A percentile compares a stretch with the other conserved stretches of the same genome.
Evolutionary conservation across 139 green algal genomes (phyloP).

Genomic region (Tetraselmis striata): DNA sequence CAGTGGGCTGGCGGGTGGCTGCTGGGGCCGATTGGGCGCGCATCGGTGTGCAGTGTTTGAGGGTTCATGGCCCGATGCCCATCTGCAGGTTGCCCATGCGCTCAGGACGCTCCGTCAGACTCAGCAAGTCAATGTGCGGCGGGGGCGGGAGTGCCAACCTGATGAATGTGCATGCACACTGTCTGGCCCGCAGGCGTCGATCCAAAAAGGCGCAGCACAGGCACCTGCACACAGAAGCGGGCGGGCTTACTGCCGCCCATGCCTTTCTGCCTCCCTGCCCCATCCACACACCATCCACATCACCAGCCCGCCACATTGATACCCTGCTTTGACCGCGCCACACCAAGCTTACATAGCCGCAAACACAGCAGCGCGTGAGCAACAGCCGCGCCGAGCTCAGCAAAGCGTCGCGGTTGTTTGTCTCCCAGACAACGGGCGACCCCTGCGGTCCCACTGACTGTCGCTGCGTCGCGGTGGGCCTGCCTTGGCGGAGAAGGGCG

Average conservation of each 20-base stretch:
- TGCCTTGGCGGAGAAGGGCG: slow-evolving; percentile 49
- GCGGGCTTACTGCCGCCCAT: neutral
- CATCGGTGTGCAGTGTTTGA: neutral
- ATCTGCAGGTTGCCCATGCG: neutral
- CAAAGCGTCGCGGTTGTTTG: neutral
- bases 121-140: neutral
- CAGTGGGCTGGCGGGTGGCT: neutral
- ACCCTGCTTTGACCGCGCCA: neutral
- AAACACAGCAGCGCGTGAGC: too few species aligned
- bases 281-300: neutral
- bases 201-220: slow-evolving; percentile 88
- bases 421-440: neutral
- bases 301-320: neutral
- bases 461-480: neutral
- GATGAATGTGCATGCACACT: slow-evolving; percentile 86
- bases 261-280: neutral
- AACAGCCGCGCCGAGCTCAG: too few species aligned
- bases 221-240: slow-evolving; percentile 55
- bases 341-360: neutral
- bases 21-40: neutral
- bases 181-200: slow-evolving; percentile 78
- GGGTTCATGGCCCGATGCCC: neutral
- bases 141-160: slow-evolving; percentile 25
- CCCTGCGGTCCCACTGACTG: too few species aligned
- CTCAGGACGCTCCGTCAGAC: neutral